phyloP scores from a whole-genome alignment of 2,329 filamentous ascomycete species.

The Fusarium hainanense region DNA sequence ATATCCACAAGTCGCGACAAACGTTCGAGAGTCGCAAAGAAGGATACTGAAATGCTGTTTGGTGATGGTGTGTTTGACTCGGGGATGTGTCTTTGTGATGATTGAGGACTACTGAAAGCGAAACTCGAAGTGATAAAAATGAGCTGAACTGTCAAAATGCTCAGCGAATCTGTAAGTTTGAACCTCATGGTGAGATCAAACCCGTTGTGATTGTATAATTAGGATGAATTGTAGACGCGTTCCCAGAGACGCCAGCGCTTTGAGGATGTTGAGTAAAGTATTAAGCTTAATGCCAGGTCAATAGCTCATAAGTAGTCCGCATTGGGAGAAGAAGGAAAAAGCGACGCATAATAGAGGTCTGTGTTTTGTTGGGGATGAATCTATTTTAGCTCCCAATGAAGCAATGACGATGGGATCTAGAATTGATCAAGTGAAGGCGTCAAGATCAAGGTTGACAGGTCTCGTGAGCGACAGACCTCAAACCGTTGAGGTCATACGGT shows the following conservation, averaged over 20 bases:
- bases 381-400: neutral
- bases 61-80: constrained; percentile 54
- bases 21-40: constrained; percentile 88
- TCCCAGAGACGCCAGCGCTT: neutral
- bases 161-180: neutral
- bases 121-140: constrained; percentile 24
- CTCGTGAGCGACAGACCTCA: constrained; percentile 35
- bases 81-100: constrained; percentile 11
- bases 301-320: constrained; percentile 4
- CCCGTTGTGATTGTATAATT: neutral
- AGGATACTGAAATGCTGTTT: constrained; percentile 54
- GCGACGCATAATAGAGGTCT: constrained; percentile 6
- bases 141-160: constrained; percentile 36
- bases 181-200: constrained; percentile 21
- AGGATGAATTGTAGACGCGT: neutral
- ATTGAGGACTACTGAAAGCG: constrained; percentile 19
- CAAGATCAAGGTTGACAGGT: constrained; percentile 35
- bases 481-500: constrained; percentile 44
- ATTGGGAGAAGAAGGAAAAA: neutral
- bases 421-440: constrained; percentile 34
- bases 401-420: constrained; percentile 4
- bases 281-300: neutral
- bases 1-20: constrained; percentile 93
- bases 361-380: constrained; percentile 10
- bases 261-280: neutral